Conservation (phyloP, 805 yeast species). For the Saccharomyces mikatae region DNA sequence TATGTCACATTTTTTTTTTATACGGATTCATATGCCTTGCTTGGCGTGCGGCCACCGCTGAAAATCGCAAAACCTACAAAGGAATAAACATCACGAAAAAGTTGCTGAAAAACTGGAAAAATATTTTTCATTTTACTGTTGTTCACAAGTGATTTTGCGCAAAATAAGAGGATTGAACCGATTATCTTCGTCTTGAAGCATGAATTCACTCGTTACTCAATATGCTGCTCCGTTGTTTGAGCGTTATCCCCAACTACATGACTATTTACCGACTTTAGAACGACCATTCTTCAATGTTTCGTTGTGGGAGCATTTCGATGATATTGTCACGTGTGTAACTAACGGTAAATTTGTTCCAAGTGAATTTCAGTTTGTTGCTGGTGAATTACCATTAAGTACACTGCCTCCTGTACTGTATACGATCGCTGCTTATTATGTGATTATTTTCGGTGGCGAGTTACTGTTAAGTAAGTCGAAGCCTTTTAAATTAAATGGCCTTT, state of each 20-base stretch:
- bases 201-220: conserved; percentile 11
- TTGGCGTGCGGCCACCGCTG: not conserved
- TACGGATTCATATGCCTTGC: not conserved
- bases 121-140: not conserved
- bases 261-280: conserved; percentile 26
- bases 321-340: conserved; percentile 13
- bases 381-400: conserved; percentile 60
- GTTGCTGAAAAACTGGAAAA: not conserved
- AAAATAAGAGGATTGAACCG: not conserved
- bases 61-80: not conserved
- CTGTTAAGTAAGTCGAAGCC: conserved; percentile 53
- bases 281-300: conserved; percentile 31
- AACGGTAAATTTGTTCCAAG: conserved; percentile 25
- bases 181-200: not conserved
- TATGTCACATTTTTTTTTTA: not conserved
- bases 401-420: conserved; percentile 49
- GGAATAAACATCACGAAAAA: not conserved
- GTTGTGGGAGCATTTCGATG: conserved; percentile 27
- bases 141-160: not conserved
- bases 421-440: conserved; percentile 63
- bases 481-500: conserved; percentile 62
- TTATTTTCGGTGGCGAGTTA: conserved; percentile 79
- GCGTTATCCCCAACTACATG: conserved; percentile 14
- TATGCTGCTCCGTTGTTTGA: conserved; percentile 16
- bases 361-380: conserved; percentile 59